Evolutionary conservation across 2,329 filamentous ascomycete genomes (phyloP).

Genomic region (Colletotrichum lindemuthianum): DNA sequence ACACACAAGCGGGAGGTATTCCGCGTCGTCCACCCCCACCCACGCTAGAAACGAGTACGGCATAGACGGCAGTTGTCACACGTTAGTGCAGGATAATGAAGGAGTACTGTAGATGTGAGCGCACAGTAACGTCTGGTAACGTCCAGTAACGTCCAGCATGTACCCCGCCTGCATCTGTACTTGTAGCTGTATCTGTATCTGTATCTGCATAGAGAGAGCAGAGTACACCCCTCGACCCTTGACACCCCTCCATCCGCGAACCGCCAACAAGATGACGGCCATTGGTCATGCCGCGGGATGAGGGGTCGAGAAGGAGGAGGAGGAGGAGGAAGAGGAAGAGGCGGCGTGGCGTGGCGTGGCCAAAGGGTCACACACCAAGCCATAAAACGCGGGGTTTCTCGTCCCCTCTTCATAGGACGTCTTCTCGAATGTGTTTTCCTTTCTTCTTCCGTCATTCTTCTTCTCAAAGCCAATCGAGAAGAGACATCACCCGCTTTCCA

Average conservation of each 20-base stretch:
- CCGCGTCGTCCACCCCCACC: constrained; percentile 1
- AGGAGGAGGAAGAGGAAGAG: no score
- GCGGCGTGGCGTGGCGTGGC: neutral
- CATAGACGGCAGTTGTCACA: constrained; percentile 23
- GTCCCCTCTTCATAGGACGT: neutral
- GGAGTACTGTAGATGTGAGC: constrained; percentile 10
- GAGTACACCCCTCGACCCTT: constrained; percentile 6
- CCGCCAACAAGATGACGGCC: constrained; percentile 28
- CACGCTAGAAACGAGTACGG: constrained; percentile 8
- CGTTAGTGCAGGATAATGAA: constrained; percentile 19
- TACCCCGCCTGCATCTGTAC: neutral
- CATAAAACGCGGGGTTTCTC: constrained; percentile 35
- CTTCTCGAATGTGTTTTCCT: neutral
- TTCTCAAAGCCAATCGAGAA: neutral
- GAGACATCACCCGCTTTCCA: neutral
- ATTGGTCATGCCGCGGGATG: constrained; percentile 33
- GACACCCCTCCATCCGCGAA: neutral
- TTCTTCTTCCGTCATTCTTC: neutral
- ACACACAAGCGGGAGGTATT: no score
- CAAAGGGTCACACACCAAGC: neutral
- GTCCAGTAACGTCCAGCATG: constrained; percentile 22
- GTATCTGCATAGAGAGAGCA: no score
- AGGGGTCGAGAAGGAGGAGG: constrained; percentile 12
- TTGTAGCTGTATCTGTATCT: no score
- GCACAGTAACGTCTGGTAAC: constrained; percentile 26